phyloP scores from a whole-genome alignment of 495 filamentous ascomycete genomes.

The Podospora bellae-mahoneyi region DNA sequence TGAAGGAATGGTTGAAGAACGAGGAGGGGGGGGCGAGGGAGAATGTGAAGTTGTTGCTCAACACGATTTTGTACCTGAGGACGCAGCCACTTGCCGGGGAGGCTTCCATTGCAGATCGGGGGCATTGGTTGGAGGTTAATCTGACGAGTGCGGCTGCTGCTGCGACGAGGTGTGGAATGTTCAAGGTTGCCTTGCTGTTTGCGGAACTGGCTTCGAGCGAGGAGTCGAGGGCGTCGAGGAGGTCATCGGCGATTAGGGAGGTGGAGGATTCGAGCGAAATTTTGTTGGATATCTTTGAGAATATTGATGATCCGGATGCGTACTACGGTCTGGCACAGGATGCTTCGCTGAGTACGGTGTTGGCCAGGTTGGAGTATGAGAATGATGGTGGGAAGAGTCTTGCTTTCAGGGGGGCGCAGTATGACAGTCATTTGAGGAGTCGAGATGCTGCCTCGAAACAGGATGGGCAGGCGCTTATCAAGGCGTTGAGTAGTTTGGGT shows the following conservation, averaged over 20 bases:
- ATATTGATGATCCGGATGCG: conserved; percentile 90
- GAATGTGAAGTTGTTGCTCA: conserved; percentile 61
- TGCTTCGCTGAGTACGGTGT: conserved; percentile 68
- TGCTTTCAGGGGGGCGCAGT: conserved; percentile 85
- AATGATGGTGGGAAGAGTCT: conserved; percentile 82
- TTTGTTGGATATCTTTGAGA: conserved; percentile 76
- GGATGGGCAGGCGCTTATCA: conserved; percentile 55
- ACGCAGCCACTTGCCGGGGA: conserved; percentile 76
- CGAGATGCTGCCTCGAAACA: conserved; percentile 36
- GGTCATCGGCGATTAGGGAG: conserved; percentile 60
- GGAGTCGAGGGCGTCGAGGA: conserved; percentile 54
- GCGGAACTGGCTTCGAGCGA: conserved; percentile 67
- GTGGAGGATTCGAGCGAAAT: conserved; percentile 57
- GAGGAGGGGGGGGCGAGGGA: conserved; percentile 41
- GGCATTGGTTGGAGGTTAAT: conserved; percentile 82
- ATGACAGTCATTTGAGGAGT: conserved; percentile 74
- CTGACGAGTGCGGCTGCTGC: conserved; percentile 67
- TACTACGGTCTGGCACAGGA: conserved; percentile 90
- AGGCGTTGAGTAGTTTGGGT: conserved; percentile 62
- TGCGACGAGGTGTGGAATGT: conserved; percentile 78
- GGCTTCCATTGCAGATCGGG: conserved; percentile 69
- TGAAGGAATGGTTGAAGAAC: conserved; percentile 48
- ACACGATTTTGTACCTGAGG: conserved; percentile 81
- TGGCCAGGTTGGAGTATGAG: conserved; percentile 88
- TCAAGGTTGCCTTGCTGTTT: conserved; percentile 80